A percentile compares a stretch with the other conserved stretches of the same genome.
Conservation (phyloP, 768 basidiomycete genomes). For the Cantharellus cinnabarinus region DNA sequence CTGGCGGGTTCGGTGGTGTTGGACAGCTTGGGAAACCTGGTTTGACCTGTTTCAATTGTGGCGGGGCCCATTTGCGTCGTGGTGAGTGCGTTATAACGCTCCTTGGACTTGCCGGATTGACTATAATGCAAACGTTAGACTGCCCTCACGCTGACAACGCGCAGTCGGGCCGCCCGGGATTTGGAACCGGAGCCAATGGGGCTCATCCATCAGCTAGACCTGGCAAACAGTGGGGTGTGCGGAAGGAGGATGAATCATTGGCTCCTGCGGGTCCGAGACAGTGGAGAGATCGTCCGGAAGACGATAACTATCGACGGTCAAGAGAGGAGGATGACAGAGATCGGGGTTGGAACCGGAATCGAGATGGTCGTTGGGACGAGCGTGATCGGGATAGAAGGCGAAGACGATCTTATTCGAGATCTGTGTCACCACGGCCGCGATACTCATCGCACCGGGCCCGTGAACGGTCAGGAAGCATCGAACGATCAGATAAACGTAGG, state of each 20-base stretch:
- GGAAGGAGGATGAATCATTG: neutral
- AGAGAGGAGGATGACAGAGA: slow-evolving; percentile 5
- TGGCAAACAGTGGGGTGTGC: neutral
- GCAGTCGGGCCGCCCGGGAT: slow-evolving; percentile 1
- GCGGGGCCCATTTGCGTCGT: slow-evolving; percentile 83
- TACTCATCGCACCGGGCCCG: slow-evolving; percentile 9
- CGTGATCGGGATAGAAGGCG: neutral
- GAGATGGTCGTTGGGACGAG: slow-evolving; percentile 8
- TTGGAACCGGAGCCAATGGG: slow-evolving; percentile 6
- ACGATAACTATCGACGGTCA: slow-evolving; percentile 2
- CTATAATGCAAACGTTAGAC: slow-evolving; percentile 3
- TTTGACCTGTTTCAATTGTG: slow-evolving; percentile 67
- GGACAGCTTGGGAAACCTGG: slow-evolving; percentile 15
- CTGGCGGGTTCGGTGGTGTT: slow-evolving; percentile 29
- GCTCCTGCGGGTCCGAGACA: slow-evolving; percentile 6
- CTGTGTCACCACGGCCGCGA: slow-evolving; percentile 4
- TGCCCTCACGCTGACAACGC: slow-evolving; percentile 8
- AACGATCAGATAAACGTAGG: slow-evolving; percentile 18
- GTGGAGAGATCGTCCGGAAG: slow-evolving; percentile 8
- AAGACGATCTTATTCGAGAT: slow-evolving; percentile 4
- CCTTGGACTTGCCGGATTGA: neutral
- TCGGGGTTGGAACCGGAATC: slow-evolving; percentile 10
- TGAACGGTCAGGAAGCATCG: slow-evolving; percentile 14
- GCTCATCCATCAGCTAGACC: neutral
- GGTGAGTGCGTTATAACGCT: slow-evolving; percentile 24